Evolutionary conservation across 306 rosid species (phyloP).

Genomic region (Leucaena leucocephala): DNA sequence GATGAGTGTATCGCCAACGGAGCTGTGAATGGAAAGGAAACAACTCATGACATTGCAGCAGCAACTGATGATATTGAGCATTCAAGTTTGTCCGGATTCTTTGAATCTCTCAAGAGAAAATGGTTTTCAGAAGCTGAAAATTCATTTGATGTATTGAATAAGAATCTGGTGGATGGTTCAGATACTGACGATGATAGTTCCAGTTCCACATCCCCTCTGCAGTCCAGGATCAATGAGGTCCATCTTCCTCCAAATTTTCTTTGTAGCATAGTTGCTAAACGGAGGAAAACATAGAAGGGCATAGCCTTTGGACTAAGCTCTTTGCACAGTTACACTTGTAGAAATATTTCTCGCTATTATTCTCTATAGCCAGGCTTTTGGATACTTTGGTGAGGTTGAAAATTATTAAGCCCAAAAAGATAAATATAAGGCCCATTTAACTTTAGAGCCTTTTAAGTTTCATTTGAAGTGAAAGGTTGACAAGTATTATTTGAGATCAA

Average conservation of each 20-base stretch:
- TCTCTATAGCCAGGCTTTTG: neutral
- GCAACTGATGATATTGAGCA: neutral
- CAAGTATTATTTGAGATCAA: too few species aligned
- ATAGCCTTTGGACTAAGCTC: neutral
- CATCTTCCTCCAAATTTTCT: neutral
- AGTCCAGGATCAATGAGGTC: neutral
- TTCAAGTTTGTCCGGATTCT: conserved; percentile 2
- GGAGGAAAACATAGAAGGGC: neutral
- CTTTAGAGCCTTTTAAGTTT: too few species aligned
- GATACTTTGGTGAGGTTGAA: neutral
- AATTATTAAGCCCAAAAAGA: neutral
- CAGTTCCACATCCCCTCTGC: neutral
- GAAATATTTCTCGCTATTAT: neutral
- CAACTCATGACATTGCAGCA: neutral
- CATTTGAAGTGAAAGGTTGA: too few species aligned
- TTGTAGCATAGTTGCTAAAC: neutral
- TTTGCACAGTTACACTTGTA: neutral
- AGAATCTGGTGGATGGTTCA: neutral
- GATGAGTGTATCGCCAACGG: conserved; percentile 6
- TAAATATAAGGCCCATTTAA: too few species aligned
- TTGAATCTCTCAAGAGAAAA: conserved; percentile 8
- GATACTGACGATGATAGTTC: neutral
- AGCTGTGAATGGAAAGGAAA: conserved; percentile 5
- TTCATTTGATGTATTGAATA: neutral
- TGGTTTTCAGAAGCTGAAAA: neutral